Base-by-base conservation (phyloP, 2,329 filamentous ascomycete genomes). In the Thelonectria discophora region DNA sequence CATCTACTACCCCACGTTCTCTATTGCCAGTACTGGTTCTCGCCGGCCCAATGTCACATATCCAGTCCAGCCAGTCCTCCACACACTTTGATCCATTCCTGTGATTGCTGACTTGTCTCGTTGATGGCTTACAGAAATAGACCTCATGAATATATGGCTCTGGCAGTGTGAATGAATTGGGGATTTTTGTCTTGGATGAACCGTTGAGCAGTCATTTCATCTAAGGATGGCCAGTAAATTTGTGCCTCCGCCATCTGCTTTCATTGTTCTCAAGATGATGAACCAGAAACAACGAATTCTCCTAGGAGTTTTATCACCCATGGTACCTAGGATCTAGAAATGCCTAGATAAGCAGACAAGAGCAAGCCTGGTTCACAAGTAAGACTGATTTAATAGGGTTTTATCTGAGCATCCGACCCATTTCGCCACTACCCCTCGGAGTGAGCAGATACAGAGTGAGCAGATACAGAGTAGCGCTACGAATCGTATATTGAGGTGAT, bases 361-460 rank as follows among this genome's bases (percentile, higher is more conserved):
- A 73, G 94, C 88, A 61, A 94, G 80, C 73, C 88, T 91, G 37
- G 89, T 92, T 46, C 94, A 88, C 62, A 85, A 84, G 88, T 90
- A 93, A 46, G 84, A 85, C 65, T 87, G 86, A 37, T 86, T 80
- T 21, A 93, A 83, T 11, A 94, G 85, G 56, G 92, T 82, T 1
- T 88, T 2, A 88, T 6, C 90, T 93, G 12, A 94, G 81, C 32
- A 88, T 79, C 43, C 90, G 85, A 64, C 90, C 85, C 53, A 93
- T 79, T 75, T 91, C 91, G 75, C 91, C 91, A 77, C 92, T 90
- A 65, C 90, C 91, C 69, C 91, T 91, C 53, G 93, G 85, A 58
- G 93, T 77, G 58, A 92, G 85, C 55, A 92, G 79, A 24, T 67
- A 70, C 21, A 58, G 45, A 13, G 66, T 18, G 49, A 62, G 12